Percentiles rank a stretch among this genome's conserved stretches.
Conservation (phyloP, 768 basidiomycete genomes). For the Lactarius hengduanensis region DNA sequence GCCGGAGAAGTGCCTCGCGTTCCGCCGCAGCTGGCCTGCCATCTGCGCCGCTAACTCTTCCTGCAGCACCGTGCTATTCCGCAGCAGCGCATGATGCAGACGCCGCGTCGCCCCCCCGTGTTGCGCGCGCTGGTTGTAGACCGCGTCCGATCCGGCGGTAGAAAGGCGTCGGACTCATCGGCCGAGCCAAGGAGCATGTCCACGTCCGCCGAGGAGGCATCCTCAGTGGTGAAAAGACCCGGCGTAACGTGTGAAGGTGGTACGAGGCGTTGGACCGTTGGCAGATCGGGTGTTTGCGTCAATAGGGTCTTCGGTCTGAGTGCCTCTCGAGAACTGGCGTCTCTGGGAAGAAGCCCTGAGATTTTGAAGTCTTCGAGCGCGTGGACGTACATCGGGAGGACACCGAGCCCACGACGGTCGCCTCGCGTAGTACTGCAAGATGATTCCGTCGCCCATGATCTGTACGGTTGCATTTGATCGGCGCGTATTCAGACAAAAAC, state of each 20-base stretch:
- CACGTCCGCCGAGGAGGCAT: neutral
- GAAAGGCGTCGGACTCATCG: conserved; percentile 32
- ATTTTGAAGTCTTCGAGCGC: too few relatives aligned
- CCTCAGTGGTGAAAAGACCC: conserved; percentile 3
- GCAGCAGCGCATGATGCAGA: conserved; percentile 43
- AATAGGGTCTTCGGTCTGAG: too few relatives aligned
- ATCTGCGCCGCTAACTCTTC: conserved; percentile 46
- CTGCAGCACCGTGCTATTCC: conserved; percentile 41
- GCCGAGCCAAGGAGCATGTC: conserved; percentile 18
- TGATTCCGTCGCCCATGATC: too few relatives aligned
- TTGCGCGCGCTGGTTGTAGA: neutral
- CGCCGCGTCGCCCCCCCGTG: conserved; percentile 30
- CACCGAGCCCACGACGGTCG: too few relatives aligned
- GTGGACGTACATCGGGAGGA: too few relatives aligned
- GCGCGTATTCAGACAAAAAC: too few relatives aligned
- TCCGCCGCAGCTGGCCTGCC: conserved; percentile 83
- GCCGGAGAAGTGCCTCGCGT: conserved; percentile 73
- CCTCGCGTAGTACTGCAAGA: too few relatives aligned
- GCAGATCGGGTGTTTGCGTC: neutral
- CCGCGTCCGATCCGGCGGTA: conserved; percentile 30
- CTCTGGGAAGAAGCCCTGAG: too few relatives aligned
- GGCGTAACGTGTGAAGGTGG: conserved; percentile 31
- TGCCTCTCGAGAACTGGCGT: too few relatives aligned
- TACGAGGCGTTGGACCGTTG: conserved; percentile 42
- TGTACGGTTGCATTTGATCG: too few relatives aligned